Evolutionary conservation across 1,139 yeast species (phyloP).

Genomic region (Suhomyces yuchorum): DNA sequence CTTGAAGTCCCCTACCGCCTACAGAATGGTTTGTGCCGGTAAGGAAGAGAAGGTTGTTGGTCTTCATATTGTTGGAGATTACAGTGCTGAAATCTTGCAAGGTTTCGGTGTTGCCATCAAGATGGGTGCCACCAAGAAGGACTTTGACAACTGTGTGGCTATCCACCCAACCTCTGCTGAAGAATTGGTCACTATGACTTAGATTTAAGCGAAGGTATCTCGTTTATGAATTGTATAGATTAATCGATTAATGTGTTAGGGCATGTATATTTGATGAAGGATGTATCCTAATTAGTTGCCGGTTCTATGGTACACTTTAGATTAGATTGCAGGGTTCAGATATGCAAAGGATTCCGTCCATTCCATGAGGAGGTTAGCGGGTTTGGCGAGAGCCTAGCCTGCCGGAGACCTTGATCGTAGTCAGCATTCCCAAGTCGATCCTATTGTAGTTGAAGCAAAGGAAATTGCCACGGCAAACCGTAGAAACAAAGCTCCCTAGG

Average conservation of each 20-base stretch:
- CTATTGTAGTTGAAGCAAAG: no score
- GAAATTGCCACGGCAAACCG: no score
- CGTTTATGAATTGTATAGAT: background rate
- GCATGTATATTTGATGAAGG: background rate
- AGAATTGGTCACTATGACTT: constrained; percentile 87
- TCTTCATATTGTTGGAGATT: constrained; percentile 87
- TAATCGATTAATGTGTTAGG: background rate
- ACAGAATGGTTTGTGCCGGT: constrained; percentile 80
- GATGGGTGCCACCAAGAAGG: constrained; percentile 97
- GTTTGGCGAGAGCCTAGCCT: no score
- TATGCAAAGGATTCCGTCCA: no score
- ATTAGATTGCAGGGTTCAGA: no score
- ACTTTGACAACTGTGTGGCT: constrained; percentile 94
- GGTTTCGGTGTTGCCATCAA: constrained; percentile 97
- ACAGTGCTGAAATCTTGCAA: constrained; percentile 89
- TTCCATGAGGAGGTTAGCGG: no score
- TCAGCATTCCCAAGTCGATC: no score
- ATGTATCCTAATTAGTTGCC: background rate
- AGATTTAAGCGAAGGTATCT: constrained; percentile 15
- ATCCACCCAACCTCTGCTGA: constrained; percentile 99
- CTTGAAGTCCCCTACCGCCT: constrained; percentile 83
- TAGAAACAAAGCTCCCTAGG: no score
- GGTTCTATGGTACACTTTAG: background rate
- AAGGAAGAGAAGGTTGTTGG: constrained; percentile 93
- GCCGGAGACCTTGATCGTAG: no score